Percentiles rank a stretch among this genome's conserved stretches.
Evolutionary conservation across 495 filamentous ascomycete genomes (phyloP).

Genomic region (Aspergillus avenaceus): DNA sequence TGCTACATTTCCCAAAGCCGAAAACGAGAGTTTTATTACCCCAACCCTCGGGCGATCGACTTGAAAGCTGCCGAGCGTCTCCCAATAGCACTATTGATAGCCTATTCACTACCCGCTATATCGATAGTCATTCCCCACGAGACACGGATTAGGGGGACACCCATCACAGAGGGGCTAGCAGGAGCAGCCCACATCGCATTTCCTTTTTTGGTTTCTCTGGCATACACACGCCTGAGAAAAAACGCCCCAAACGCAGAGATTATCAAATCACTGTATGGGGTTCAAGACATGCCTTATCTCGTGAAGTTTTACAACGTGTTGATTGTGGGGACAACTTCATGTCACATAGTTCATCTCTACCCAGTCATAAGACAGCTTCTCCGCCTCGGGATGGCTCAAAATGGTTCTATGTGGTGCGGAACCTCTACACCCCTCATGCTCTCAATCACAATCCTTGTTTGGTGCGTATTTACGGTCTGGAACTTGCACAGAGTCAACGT

Average conservation of each 20-base stretch:
- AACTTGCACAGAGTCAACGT: not conserved
- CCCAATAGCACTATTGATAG: not conserved
- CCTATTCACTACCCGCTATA: not conserved
- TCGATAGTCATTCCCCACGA: too few species aligned
- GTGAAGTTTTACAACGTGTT: not conserved
- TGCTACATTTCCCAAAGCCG: conserved; percentile 1
- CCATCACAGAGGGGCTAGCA: not conserved
- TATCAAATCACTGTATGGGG: not conserved
- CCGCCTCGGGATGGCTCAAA: not conserved
- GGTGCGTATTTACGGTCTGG: not conserved
- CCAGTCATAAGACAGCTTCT: too few species aligned
- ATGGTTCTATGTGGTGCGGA: not conserved
- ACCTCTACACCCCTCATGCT: not conserved
- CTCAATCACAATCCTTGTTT: not conserved
- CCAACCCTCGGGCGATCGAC: conserved; percentile 5
- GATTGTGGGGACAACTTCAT: not conserved
- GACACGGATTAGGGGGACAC: too few species aligned
- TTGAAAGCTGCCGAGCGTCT: not conserved
- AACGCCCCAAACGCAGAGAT: conserved; percentile 1
- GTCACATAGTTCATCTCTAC: too few species aligned
- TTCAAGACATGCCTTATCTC: not conserved
- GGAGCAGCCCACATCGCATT: not conserved
- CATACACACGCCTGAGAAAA: not conserved
- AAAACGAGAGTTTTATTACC: conserved; percentile 7
- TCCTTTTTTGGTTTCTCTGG: not conserved